Conservation (phyloP, 2,329 filamentous ascomycete species). For the Calonectria naviculata region DNA sequence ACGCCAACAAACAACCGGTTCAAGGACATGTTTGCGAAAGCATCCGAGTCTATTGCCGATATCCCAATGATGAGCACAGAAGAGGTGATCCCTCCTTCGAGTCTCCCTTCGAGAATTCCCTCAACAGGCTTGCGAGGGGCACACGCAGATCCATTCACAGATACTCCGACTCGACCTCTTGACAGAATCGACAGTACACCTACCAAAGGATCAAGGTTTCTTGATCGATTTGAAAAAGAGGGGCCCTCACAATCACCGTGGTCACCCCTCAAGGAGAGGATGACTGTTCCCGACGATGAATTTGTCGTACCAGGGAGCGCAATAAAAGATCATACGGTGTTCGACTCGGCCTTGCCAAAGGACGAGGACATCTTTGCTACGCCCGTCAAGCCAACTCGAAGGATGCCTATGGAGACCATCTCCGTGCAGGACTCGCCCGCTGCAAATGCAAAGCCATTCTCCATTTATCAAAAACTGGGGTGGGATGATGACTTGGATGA, state of each 20-base stretch:
- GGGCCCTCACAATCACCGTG: constrained; percentile 46
- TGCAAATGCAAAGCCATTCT: constrained; percentile 47
- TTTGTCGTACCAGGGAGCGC: constrained; percentile 25
- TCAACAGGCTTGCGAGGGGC: constrained; percentile 52
- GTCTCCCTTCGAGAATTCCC: constrained; percentile 51
- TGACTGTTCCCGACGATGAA: constrained; percentile 24
- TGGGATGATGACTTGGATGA: constrained; percentile 69
- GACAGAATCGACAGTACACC: constrained; percentile 47
- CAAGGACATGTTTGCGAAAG: constrained; percentile 57
- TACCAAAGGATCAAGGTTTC: constrained; percentile 42
- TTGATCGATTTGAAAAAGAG: constrained; percentile 41
- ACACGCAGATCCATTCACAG: constrained; percentile 44
- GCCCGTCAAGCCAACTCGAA: constrained; percentile 48
- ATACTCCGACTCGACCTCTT: constrained; percentile 43
- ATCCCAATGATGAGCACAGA: constrained; percentile 37
- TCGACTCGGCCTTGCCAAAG: constrained; percentile 28
- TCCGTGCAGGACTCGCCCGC: constrained; percentile 23
- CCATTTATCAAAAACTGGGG: constrained; percentile 66
- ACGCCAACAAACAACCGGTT: constrained; percentile 67
- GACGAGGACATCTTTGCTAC: constrained; percentile 48
- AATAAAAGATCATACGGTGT: constrained; percentile 26
- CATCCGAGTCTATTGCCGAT: constrained; percentile 37
- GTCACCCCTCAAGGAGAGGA: constrained; percentile 48
- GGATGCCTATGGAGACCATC: constrained; percentile 26
- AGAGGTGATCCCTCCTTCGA: constrained; percentile 51